These are phyloP conservation scores for Plasmodium gaboni DNA, from an alignment of 169 alveolate species.

Conservation along the genomic window DNA sequence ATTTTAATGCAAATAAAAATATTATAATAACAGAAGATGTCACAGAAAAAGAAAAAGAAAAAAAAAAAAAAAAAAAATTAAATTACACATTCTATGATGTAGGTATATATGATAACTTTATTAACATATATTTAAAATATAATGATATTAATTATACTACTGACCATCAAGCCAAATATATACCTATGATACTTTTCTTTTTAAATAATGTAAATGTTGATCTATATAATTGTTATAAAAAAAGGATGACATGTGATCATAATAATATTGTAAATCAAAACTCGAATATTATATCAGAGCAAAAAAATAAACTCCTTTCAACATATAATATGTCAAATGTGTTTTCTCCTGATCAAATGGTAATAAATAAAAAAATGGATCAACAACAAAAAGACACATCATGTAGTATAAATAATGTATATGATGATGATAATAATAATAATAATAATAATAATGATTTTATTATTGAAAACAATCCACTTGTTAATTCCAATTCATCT, in stretches of 20 bases:
- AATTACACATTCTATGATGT: constrained; percentile 11
- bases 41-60: background rate
- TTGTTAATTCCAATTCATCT: no score
- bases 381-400: background rate
- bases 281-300: no score
- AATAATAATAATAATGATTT: no score
- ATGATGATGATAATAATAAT: no score
- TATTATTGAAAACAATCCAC: no score
- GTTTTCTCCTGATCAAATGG: background rate
- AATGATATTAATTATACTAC: constrained; percentile 39
- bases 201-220: constrained; percentile 24
- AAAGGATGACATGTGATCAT: background rate
- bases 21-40: background rate
- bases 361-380: background rate
- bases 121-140: constrained; percentile 51
- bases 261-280: background rate
- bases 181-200: constrained; percentile 29
- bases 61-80: background rate
- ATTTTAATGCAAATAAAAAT: constrained; percentile 21
- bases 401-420: no score
- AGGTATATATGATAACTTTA: constrained; percentile 45
- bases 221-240: background rate
- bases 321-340: no score
- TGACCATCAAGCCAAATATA: constrained; percentile 22
- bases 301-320: no score